Conservation (phyloP, 2,329 filamentous ascomycete species). For the Thermothelomyces thermophilus region DNA sequence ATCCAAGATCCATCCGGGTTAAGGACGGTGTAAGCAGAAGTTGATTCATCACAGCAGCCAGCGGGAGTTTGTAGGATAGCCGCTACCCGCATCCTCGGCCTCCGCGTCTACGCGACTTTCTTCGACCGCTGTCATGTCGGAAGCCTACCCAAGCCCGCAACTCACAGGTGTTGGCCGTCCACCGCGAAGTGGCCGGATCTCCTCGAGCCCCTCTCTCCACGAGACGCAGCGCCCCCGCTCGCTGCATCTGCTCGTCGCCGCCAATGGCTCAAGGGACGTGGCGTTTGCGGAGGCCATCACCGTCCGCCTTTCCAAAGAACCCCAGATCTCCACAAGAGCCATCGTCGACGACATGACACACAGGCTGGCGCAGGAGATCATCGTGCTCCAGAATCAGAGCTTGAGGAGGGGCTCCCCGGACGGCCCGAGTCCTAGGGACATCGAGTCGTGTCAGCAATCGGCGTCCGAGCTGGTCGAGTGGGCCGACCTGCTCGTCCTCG, state of each 20-base stretch:
- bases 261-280: slow-evolving; percentile 58
- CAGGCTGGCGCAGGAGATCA: slow-evolving; percentile 56
- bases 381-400: slow-evolving; percentile 51
- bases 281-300: slow-evolving; percentile 61
- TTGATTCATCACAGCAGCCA: neutral
- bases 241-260: slow-evolving; percentile 56
- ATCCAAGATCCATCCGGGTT: too few relatives aligned
- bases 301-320: slow-evolving; percentile 59
- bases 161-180: neutral
- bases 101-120: neutral
- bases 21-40: neutral
- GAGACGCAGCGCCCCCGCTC: slow-evolving; percentile 37
- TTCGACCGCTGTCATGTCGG: slow-evolving; percentile 4
- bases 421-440: slow-evolving; percentile 32
- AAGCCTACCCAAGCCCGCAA: slow-evolving; percentile 4
- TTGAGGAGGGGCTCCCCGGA: slow-evolving; percentile 29
- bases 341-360: slow-evolving; percentile 60
- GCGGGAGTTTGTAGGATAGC: neutral
- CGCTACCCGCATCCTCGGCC: neutral
- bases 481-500: slow-evolving; percentile 80
- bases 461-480: slow-evolving; percentile 70
- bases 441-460: slow-evolving; percentile 47
- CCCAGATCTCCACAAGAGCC: slow-evolving; percentile 54
- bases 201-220: slow-evolving; percentile 30
- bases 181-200: slow-evolving; percentile 4